Percentiles rank a stretch among this genome's conserved stretches.
These are phyloP conservation scores for Cercophora scortea DNA, from an alignment of 495 filamentous ascomycete species.

Conservation along the genomic window DNA sequence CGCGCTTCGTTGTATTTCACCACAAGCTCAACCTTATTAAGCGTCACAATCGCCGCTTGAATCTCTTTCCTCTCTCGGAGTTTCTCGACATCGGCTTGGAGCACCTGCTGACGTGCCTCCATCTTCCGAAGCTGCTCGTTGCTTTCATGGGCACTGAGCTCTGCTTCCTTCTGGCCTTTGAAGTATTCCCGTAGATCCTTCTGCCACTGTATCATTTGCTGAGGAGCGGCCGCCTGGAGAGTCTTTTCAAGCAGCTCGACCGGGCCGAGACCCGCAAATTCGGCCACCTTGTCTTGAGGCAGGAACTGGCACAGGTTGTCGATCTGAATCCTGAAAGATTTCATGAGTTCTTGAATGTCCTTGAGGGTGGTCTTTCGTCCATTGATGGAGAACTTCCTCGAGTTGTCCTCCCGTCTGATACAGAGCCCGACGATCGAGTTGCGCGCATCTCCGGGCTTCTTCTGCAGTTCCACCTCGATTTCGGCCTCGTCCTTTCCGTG, in stretches of 20 bases:
- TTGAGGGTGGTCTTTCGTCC: slow-evolving; percentile 47
- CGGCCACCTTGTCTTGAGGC: slow-evolving; percentile 91
- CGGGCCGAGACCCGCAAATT: slow-evolving; percentile 80
- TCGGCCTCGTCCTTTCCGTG: slow-evolving; percentile 68
- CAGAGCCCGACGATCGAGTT: slow-evolving; percentile 69
- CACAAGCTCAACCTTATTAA: slow-evolving; percentile 59
- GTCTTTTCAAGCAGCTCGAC: slow-evolving; percentile 83
- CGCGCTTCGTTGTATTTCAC: slow-evolving; percentile 49
- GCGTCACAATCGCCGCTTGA: slow-evolving; percentile 53
- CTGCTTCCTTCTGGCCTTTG: slow-evolving; percentile 57
- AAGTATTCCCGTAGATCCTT: slow-evolving; percentile 62
- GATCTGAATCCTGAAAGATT: slow-evolving; percentile 75
- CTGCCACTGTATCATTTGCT: slow-evolving; percentile 75
- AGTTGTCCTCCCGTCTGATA: slow-evolving; percentile 78
- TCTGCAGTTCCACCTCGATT: slow-evolving; percentile 85
- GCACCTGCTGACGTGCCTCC: slow-evolving; percentile 65
- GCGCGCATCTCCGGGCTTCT: slow-evolving; percentile 32
- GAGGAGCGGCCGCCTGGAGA: slow-evolving; percentile 74
- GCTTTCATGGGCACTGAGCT: slow-evolving; percentile 49
- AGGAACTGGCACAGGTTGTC: slow-evolving; percentile 98
- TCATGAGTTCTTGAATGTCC: slow-evolving; percentile 55
- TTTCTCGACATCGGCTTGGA: slow-evolving; percentile 76
- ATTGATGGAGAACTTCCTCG: slow-evolving; percentile 64
- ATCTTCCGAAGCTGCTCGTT: slow-evolving; percentile 55
- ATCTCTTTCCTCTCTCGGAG: slow-evolving; percentile 67